Evolutionary conservation across 2,329 filamentous ascomycete genomes (phyloP).

Genomic region (Lachnellula occidentalis): DNA sequence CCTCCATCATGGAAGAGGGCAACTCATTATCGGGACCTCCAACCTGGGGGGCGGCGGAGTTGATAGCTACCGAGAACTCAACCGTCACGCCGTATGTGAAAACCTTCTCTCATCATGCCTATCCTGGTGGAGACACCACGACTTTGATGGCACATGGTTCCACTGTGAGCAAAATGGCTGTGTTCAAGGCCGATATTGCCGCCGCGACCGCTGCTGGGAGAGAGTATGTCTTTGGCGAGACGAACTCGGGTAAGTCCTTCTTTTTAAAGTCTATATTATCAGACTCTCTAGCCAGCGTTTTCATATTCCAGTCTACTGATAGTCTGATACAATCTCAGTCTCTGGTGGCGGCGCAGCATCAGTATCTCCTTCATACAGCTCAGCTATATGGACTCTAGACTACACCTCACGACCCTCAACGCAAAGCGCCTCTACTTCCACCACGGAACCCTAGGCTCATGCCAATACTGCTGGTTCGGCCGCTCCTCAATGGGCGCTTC

Average conservation of each 20-base stretch:
- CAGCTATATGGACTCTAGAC: slow-evolving; percentile 27
- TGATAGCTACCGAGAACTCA: slow-evolving; percentile 22
- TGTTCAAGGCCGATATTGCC: slow-evolving; percentile 19
- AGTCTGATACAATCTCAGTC: slow-evolving; percentile 7
- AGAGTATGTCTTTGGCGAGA: slow-evolving; percentile 28
- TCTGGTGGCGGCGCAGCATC: slow-evolving; percentile 24
- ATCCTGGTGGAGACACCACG: slow-evolving; percentile 36
- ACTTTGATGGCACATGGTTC: slow-evolving; percentile 24
- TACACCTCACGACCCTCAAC: slow-evolving; percentile 9
- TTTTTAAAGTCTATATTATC: slow-evolving; percentile 24
- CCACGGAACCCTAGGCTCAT: slow-evolving; percentile 25
- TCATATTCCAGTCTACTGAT: background rate
- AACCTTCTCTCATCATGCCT: slow-evolving; percentile 28
- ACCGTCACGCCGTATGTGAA: slow-evolving; percentile 22
- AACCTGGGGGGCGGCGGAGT: slow-evolving; percentile 25
- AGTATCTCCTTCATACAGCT: slow-evolving; percentile 25
- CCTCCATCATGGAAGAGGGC: slow-evolving; percentile 24
- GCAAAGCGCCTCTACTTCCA: slow-evolving; percentile 28
- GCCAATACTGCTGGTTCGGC: slow-evolving; percentile 32
- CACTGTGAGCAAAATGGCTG: slow-evolving; percentile 19
- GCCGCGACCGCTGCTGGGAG: slow-evolving; percentile 19
- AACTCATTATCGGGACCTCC: slow-evolving; percentile 24
- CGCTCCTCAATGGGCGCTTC: slow-evolving; percentile 21
- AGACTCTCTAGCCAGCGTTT: no score
- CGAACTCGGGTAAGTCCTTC: slow-evolving; percentile 34